Percentiles rank a stretch among this genome's conserved stretches.
These are phyloP conservation scores for Colletotrichum eremochloae DNA, from an alignment of 2,329 filamentous ascomycete species.

Conservation along the genomic window DNA sequence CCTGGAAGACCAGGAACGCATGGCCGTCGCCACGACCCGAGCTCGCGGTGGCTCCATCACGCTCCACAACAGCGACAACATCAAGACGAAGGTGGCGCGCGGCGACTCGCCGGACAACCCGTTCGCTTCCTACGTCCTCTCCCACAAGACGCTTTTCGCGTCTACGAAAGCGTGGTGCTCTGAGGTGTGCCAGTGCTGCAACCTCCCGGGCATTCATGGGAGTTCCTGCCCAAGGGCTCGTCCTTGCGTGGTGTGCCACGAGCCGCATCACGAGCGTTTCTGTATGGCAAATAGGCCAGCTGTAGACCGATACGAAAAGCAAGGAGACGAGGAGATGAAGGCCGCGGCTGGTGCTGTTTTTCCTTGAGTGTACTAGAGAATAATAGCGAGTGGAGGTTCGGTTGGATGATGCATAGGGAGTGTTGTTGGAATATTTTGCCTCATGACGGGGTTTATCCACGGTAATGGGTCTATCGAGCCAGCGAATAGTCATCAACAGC, in stretches of 20 bases:
- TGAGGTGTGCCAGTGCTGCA: neutral
- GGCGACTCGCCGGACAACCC: neutral
- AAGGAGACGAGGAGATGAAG: neutral
- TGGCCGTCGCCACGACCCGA: conserved; percentile 28
- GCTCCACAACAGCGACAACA: neutral
- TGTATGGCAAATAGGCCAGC: neutral
- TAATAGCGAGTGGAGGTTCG: neutral
- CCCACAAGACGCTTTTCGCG: neutral
- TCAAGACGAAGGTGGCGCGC: neutral
- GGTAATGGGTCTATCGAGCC: neutral
- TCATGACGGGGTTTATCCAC: neutral
- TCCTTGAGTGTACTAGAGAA: neutral
- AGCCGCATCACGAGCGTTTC: neutral
- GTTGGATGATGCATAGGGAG: neutral
- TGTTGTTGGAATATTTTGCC: neutral
- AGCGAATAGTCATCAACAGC: neutral
- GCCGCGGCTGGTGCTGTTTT: neutral
- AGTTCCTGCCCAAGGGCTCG: neutral
- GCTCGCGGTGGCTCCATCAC: conserved; percentile 18
- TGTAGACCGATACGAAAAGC: neutral
- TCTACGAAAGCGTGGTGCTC: neutral
- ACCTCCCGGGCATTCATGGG: neutral
- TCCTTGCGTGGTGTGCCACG: neutral
- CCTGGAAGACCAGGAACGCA: conserved; percentile 9
- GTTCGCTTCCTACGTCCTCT: conserved; percentile 3